Base-by-base conservation (phyloP, 352 stramenopile species). In the Achlya hypogyna region DNA sequence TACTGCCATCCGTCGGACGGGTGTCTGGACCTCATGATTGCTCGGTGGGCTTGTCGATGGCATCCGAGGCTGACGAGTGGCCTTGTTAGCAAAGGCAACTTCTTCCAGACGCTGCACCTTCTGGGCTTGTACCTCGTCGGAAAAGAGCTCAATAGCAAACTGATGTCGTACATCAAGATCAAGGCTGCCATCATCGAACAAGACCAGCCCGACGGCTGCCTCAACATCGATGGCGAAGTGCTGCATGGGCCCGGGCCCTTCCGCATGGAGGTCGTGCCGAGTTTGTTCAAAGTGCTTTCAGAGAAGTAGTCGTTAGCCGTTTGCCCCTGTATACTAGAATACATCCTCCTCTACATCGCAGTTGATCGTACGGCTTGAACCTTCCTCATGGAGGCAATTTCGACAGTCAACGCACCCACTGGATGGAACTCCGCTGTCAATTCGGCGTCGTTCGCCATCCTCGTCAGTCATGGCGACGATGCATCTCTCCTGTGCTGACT, bases 191-290 rank as follows among this genome's bases (percentile, higher is more conserved):
- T 84, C 49, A 78, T 93, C 40, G 71, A 84, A 38, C 78, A 81
- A 22, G 80, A 92, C 58, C 71, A 91, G 53, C 35, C 70, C 22
- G 69, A 72, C 5, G 78, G 89, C 67, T 78, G 78, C 69, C 87
- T 89, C 77, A 93, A 93, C 72, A 93, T 89, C 53, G 84, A 93
- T 65, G 84, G 84, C 29, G 84, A 93, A 71, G 82, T 89, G 59
- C 71, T 93, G 22, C 51, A 72, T 4, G 74, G 74, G 1, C 73
- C 73, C 2, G 84, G 84, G 5, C 82, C 84, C 0, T 93, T 82
- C 80, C 81, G 81, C n/a, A 89, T 90, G 75, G 84, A 93, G 59
- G 75, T 93, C 28, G 79, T 93, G 22, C 84, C 84, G n/a, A 93
- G 84, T 64, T 75, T 93, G 49, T 93, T 93, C 73, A 93, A 93